These are phyloP conservation scores for Porpolomopsis calyptriformis DNA, from an alignment of 768 basidiomycete genomes.

Conservation along the genomic window DNA sequence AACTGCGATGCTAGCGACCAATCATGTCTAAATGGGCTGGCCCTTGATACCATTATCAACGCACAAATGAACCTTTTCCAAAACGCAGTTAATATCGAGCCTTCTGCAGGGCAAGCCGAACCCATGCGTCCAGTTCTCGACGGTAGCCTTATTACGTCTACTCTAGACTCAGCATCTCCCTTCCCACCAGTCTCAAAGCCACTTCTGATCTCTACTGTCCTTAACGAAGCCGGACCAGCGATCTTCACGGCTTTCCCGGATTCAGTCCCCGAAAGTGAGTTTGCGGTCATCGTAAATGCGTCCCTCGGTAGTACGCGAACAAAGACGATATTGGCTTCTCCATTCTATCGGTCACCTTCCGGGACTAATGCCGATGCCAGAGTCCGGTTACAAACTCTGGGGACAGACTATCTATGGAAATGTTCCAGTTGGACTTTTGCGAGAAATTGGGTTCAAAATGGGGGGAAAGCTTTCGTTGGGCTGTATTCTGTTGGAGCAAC, in stretches of 20 bases:
- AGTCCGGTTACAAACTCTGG: conserved; percentile 43
- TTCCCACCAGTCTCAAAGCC: conserved; percentile 57
- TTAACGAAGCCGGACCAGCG: conserved; percentile 60
- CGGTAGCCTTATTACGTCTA: conserved; percentile 55
- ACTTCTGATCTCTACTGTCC: conserved; percentile 59
- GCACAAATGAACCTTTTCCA: conserved; percentile 39
- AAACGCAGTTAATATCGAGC: conserved; percentile 34
- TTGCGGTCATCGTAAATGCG: conserved; percentile 26
- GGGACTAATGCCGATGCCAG: conserved; percentile 41
- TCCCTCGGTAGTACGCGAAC: conserved; percentile 42
- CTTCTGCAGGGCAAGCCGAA: conserved; percentile 40
- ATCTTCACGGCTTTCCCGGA: conserved; percentile 37
- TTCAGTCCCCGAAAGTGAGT: conserved; percentile 29
- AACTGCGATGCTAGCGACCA: conserved; percentile 35
- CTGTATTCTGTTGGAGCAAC: conserved; percentile 54
- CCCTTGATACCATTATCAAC: conserved; percentile 40
- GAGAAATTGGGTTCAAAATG: conserved; percentile 51
- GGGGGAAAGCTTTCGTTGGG: conserved; percentile 60
- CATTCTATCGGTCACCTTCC: conserved; percentile 31
- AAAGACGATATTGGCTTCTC: conserved; percentile 29
- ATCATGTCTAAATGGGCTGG: conserved; percentile 41
- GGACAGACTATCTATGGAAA: conserved; percentile 61
- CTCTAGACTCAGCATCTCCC: conserved; percentile 48
- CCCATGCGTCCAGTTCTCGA: conserved; percentile 64
- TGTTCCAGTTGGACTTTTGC: conserved; percentile 66